Evolutionary conservation across 2,329 filamentous ascomycete species (phyloP), one percentile per base, ranked within the genome.

Genomic region (Xylaria arbuscula): DNA sequence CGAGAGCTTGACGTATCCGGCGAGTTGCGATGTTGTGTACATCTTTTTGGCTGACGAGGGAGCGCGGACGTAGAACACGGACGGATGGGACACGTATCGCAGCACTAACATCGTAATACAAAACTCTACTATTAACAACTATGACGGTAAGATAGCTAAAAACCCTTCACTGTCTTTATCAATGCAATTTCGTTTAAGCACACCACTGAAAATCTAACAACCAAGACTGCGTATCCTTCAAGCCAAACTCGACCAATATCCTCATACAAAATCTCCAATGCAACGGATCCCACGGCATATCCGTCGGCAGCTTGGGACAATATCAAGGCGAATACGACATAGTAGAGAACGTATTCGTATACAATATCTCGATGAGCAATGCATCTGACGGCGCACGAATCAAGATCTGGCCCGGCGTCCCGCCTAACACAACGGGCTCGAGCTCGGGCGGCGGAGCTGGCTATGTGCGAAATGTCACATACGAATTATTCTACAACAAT

Each of bases 71-170:
- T 59, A 90, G 82, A 92, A 92, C 76, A 91, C 89, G 1, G 88
- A 90, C 75, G 87, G 86, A 54, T 87, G 84, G 84, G 85, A 88
- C 72, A 89, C 85, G 4, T 88, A 90, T 76, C 85, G 88, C n/a
- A 87, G 84, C 50, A 78, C 80, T 28, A 87, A 87, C 61, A 84
- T 91, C 59, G 84, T 88, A 1, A 90, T 91, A 56, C 87, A 90
- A 76, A 87, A 91, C 77, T 89, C 85, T 0, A 79, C 87, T 40
- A 85, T 92, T 67, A 83, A 88, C 76, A 91, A 91, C 71, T 88
- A 89, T 45, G 89, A 92, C 76, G 88, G 82, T 82, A 74, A 74
- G 75, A 32, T n/a, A 13, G 24, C 67, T 5, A 19, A 0, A 13
- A 4, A 32, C 6, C 8, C 3, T 48, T 38, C 9, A 19, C 19